Evolutionary conservation across 345 rosid species (phyloP).

Genomic region (Eucalyptus urophylla): DNA sequence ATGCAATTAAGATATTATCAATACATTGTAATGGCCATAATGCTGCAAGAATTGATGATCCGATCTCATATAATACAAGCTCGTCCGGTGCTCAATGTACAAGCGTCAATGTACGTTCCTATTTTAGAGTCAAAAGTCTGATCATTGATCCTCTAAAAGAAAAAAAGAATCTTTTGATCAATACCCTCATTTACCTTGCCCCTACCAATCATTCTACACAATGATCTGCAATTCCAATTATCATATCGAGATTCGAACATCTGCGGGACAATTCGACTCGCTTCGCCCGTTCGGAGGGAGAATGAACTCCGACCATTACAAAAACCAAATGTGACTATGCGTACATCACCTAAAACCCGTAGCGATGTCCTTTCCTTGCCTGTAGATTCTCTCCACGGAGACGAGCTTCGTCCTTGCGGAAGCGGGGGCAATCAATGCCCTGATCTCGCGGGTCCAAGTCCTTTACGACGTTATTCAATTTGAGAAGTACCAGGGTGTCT

Average conservation of each 20-base stretch:
- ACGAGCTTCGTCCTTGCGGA: not conserved
- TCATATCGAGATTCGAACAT: not conserved
- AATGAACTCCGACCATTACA: not conserved
- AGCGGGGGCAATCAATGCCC: too few species aligned
- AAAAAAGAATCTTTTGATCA: not conserved
- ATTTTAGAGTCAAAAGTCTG: not conserved
- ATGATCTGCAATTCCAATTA: not conserved
- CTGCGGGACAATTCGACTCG: too few species aligned
- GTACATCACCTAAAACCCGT: not conserved
- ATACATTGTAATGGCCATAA: rapidly evolving
- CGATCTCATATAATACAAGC: not conserved
- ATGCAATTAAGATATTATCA: not conserved
- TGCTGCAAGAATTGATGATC: not conserved
- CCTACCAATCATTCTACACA: not conserved
- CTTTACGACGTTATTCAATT: too few species aligned
- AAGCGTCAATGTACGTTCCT: not conserved
- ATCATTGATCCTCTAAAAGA: not conserved
- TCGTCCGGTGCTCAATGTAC: rapidly evolving
- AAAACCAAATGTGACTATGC: not conserved
- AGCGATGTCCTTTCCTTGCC: not conserved
- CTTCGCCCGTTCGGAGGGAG: not conserved
- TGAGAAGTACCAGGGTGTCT: too few species aligned
- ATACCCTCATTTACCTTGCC: not conserved
- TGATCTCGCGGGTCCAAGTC: too few species aligned
- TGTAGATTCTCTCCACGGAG: not conserved